Percentiles rank a stretch among this genome's conserved stretches.
Evolutionary conservation across 495 filamentous ascomycete species (phyloP).

Genomic region (Pyrenula aspistea): DNA sequence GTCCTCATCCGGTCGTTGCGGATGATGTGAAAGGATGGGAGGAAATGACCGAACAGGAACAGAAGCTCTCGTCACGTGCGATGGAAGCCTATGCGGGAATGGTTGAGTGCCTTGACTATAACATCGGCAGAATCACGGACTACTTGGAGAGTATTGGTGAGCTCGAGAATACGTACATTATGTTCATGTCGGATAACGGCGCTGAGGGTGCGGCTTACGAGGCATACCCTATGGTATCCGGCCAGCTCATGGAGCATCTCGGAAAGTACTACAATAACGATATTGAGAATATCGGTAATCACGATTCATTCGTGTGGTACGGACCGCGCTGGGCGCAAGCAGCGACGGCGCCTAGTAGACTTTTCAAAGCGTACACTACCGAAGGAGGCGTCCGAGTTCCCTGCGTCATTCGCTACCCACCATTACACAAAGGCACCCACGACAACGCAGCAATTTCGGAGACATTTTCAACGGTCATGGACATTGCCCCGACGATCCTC

Average conservation of each 20-base stretch:
- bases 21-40: conserved; percentile 38
- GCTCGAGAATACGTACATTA: conserved; percentile 40
- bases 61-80: conserved; percentile 25
- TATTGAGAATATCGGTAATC: conserved; percentile 36
- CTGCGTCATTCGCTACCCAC: conserved; percentile 26
- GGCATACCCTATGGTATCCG: conserved; percentile 24
- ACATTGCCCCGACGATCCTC: conserved; percentile 36
- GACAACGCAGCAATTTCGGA: conserved; percentile 16
- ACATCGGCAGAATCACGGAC: conserved; percentile 34
- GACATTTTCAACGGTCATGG: conserved; percentile 40
- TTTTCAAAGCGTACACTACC: conserved; percentile 39
- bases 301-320: conserved; percentile 41
- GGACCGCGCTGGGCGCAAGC: conserved; percentile 42
- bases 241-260: conserved; percentile 26
- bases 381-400: conserved; percentile 39
- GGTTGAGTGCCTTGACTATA: conserved; percentile 40
- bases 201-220: conserved; percentile 28
- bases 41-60: conserved; percentile 24
- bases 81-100: conserved; percentile 47
- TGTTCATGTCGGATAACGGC: conserved; percentile 46
- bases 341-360: conserved; percentile 37
- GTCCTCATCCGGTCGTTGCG: conserved; percentile 34
- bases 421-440: conserved; percentile 4
- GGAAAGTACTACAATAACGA: conserved; percentile 41
- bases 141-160: conserved; percentile 38